Evolutionary conservation across 73 alveolate species (phyloP), one percentile per base, ranked within the genome.

Genomic region (Blepharisma stoltei): DNA sequence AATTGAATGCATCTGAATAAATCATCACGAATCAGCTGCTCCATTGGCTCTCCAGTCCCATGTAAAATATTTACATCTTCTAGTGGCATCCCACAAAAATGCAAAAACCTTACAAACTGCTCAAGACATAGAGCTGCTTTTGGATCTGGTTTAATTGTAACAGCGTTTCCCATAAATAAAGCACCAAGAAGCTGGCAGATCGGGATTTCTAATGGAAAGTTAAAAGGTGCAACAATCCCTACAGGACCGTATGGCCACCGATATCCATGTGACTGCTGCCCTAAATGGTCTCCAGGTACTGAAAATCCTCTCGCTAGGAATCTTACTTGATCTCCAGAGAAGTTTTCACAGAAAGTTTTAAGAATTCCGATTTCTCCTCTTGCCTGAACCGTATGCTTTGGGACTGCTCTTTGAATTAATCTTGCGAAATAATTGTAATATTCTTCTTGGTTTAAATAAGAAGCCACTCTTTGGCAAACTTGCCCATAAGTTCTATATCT

Each of bases 141-240:
- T 32, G 80, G 53, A 78, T 92, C 98, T 21, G 91, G 97, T 77
- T 94, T 94, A 49, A 91, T 83, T 7, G 94, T 25, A 7, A 82
- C 81, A 66, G 53, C 75, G 54, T 91, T 92, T 47, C 98, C 98
- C 90, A 92, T 81, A 49, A 65, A 84, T 23, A 92, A 78, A 23
- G 98, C 95, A 41, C 91, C 94, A 49, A 89, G 71, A 84, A 80
- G 53, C 86, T 94, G 88, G 38, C 92, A 73, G 14, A 86, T 94
- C 49, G 97, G 96, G 68, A 94, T 94, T 83, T 94, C 99, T 37
- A 94, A 77, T 1, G 99, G 99, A 84, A 92, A 94, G 76, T 94
- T 94, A 84, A 94, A 94, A 6, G 99, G 99, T n/a, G 97, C 76
- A 41, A 94, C 79, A 46, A 90, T 88, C n/a, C 86, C 89, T 8